These are phyloP conservation scores for Phytophthora palmivora DNA, from an alignment of 352 stramenopile species.

Conservation along the genomic window DNA sequence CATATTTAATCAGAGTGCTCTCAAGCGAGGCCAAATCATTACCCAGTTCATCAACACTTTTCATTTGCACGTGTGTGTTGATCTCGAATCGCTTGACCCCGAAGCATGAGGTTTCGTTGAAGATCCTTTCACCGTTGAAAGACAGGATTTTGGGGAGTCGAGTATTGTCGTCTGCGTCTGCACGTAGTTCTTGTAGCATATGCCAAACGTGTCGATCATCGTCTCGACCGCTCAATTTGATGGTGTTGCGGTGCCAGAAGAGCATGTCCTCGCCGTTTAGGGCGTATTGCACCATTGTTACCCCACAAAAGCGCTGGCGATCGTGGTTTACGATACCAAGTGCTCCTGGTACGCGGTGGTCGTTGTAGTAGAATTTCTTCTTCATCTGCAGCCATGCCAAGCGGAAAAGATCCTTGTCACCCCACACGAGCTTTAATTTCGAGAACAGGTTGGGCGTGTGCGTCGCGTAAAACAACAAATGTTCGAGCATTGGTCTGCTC, in stretches of 20 bases:
- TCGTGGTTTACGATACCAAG: constrained; percentile 48
- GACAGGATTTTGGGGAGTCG: constrained; percentile 51
- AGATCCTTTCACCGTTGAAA: constrained; percentile 64
- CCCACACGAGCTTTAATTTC: constrained; percentile 60
- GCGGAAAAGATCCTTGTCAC: constrained; percentile 68
- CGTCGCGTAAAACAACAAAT: constrained; percentile 55
- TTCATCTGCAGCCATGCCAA: constrained; percentile 52
- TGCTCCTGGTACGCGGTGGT: constrained; percentile 42
- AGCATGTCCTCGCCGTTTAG: constrained; percentile 42
- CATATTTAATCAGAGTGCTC: constrained; percentile 43
- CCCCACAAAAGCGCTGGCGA: constrained; percentile 46
- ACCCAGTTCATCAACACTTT: constrained; percentile 23
- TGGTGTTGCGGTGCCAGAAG: constrained; percentile 64
- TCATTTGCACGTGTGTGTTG: constrained; percentile 35
- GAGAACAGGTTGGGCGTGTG: constrained; percentile 51
- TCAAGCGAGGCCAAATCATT: constrained; percentile 27
- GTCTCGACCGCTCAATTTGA: constrained; percentile 61
- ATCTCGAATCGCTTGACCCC: constrained; percentile 61
- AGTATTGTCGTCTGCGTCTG: constrained; percentile 23
- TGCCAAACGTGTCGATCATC: constrained; percentile 51
- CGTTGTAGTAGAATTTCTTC: constrained; percentile 48
- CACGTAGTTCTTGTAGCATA: constrained; percentile 49
- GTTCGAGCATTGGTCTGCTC: constrained; percentile 46
- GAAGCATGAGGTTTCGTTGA: constrained; percentile 77
- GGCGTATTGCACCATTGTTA: constrained; percentile 66